These are phyloP conservation scores for Cynara cardunculus DNA, from an alignment of 129 eudicot species.

Conservation along the genomic window DNA sequence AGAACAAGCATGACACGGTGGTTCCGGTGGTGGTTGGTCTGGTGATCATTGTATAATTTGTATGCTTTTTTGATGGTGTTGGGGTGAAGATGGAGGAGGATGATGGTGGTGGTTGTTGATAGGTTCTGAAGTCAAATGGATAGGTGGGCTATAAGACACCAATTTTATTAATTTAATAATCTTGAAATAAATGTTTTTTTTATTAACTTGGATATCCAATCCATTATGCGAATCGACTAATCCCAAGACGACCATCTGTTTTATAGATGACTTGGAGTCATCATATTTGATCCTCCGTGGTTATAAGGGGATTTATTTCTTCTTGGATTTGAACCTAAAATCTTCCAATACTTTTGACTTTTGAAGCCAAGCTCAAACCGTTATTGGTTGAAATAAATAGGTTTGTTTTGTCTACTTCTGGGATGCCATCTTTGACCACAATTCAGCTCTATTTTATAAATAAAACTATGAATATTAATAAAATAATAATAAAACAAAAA, in stretches of 20 bases:
- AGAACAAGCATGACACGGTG: conserved; percentile 34
- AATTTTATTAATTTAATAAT: conserved; percentile 13
- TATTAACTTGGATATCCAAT: too few relatives aligned
- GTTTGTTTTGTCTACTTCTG: not conserved
- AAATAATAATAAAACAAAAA: not conserved
- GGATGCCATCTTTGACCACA: conserved; percentile 27
- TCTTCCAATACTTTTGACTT: too few relatives aligned
- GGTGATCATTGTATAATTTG: conserved; percentile 11
- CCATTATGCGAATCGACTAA: too few relatives aligned
- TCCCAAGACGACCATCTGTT: too few relatives aligned
- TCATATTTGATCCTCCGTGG: too few relatives aligned
- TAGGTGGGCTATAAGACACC: conserved; percentile 38
- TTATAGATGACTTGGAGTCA: too few relatives aligned
- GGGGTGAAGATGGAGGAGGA: conserved; percentile 7
- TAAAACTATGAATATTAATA: not conserved
- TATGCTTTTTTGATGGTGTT: not conserved
- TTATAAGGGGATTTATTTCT: too few relatives aligned
- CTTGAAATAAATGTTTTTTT: too few relatives aligned
- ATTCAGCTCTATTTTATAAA: conserved; percentile 4
- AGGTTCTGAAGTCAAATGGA: conserved; percentile 35
- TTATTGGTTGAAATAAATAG: too few relatives aligned
- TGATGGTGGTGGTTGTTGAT: conserved; percentile 23
- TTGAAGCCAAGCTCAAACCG: too few relatives aligned
- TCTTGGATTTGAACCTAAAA: too few relatives aligned
- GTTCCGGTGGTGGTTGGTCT: conserved; percentile 9